Percentiles rank a stretch among this genome's conserved stretches.
Evolutionary conservation across 2,329 filamentous ascomycete genomes (phyloP).

Genomic region (Fonsecaea pugnacius): DNA sequence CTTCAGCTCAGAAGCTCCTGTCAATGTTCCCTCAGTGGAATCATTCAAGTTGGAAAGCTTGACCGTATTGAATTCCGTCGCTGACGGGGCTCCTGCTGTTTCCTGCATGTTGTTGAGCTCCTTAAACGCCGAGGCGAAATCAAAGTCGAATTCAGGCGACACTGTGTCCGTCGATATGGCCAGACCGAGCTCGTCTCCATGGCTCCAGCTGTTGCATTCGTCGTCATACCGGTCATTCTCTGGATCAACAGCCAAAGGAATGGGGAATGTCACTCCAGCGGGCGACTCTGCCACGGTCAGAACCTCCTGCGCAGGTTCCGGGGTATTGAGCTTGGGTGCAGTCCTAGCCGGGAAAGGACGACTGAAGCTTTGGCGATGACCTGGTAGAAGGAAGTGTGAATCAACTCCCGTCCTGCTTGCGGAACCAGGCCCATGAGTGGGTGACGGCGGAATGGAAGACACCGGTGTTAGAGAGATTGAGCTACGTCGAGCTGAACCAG

Average conservation of each 20-base stretch:
- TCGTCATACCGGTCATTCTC: slow-evolving; percentile 31
- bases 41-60: slow-evolving; percentile 20
- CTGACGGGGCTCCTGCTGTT: neutral
- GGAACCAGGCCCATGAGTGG: slow-evolving; percentile 18
- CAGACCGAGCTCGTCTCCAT: slow-evolving; percentile 30
- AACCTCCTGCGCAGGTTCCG: slow-evolving; percentile 4
- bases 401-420: slow-evolving; percentile 6
- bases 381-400: slow-evolving; percentile 19
- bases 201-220: slow-evolving; percentile 31
- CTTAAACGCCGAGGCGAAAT: slow-evolving; percentile 13
- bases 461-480: slow-evolving; percentile 25
- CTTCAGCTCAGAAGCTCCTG: slow-evolving; percentile 17
- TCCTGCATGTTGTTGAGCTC: slow-evolving; percentile 10
- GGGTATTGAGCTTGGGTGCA: slow-evolving; percentile 3
- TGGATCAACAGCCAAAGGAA: slow-evolving; percentile 15
- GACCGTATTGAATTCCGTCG: slow-evolving; percentile 15
- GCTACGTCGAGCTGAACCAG: slow-evolving; percentile 22
- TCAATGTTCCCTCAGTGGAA: neutral
- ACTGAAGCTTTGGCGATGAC: slow-evolving; percentile 30
- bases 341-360: slow-evolving; percentile 25
- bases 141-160: slow-evolving; percentile 22
- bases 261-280: slow-evolving; percentile 18
- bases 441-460: slow-evolving; percentile 27
- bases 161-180: slow-evolving; percentile 19
- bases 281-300: neutral